Base-by-base conservation (phyloP, 2,329 filamentous ascomycete genomes). In the Alternaria angustiovoidea region DNA sequence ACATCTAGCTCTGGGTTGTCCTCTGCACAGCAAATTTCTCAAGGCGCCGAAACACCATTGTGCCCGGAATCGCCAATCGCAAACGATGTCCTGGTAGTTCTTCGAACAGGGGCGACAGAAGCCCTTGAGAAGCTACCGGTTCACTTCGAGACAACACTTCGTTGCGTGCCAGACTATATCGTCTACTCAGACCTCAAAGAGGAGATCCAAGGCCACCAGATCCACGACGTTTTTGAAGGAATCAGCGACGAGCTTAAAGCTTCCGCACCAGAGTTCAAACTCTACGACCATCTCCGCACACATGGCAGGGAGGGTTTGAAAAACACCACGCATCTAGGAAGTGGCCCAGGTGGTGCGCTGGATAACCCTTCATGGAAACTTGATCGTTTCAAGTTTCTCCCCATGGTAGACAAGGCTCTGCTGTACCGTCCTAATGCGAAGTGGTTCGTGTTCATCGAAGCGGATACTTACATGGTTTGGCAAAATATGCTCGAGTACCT, bases 391-490 rank as follows among this genome's bases (percentile, higher is more conserved):
- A 77, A 77, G 44, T 74, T 76, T 44, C 32, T 77, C 16, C 76
- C 75, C 11, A 69, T 75, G 59, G 48, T 77, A n/a, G 64, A 74
- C 18, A 61, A 68, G 26, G 68, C 73, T 5, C 56, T 73, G 9
- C 54, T 62, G 5, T 57, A 74, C 51, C 65, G 72, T 39, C 81
- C 81, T 2, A 69, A 84, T 26, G 81, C 82, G 28, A 84, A 84
- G 54, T 88, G 85, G 85, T 88, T 80, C 62, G 76, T 87, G 54
- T 87, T 87, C 71, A 81, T 87, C 60, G 86, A 88, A 66, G 80
- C 83, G 0, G 86, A 88, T 65, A 87, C 84, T 0, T 87, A 86
- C 63, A 70, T 86, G 32, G 75, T 85, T 2, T 87, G 84, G 83
- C 74, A 79, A 43, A 85, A 83, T 22, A 64, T 87, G 44, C 65